Conservation (phyloP, 2,329 filamentous ascomycete genomes). For the Colletotrichum trifolii region DNA sequence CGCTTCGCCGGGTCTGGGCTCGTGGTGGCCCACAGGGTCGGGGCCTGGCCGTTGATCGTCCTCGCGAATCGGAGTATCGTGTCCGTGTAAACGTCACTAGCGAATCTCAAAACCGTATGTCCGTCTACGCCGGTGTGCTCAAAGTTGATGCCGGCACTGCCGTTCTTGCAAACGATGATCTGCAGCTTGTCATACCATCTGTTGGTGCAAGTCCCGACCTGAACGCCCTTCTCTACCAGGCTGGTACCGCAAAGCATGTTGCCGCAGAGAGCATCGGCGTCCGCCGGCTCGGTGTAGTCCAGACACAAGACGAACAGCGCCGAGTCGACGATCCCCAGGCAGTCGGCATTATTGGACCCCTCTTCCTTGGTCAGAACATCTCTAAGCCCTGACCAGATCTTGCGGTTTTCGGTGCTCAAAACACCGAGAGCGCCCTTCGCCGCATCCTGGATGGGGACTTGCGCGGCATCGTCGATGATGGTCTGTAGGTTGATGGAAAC, state of each 20-base stretch:
- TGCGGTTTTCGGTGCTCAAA: constrained; percentile 94
- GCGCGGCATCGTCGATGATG: constrained; percentile 88
- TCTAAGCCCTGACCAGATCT: constrained; percentile 91
- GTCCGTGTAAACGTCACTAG: constrained; percentile 96
- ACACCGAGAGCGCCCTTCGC: constrained; percentile 96
- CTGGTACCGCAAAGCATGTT: constrained; percentile 99
- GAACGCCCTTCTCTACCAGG: constrained; percentile 90
- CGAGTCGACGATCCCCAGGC: constrained; percentile 93
- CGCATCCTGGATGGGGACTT: constrained; percentile 91
- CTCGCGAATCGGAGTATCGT: constrained; percentile 95
- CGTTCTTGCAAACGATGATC: constrained; percentile 99
- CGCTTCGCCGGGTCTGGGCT: constrained; percentile 94
- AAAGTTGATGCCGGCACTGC: constrained; percentile 98
- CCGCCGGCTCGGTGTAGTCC: constrained; percentile 88
- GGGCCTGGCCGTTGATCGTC: constrained; percentile 94
- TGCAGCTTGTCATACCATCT: constrained; percentile 99
- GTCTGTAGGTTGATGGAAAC: constrained; percentile 91
- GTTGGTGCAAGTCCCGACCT: constrained; percentile 97
- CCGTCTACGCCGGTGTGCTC: constrained; percentile 98
- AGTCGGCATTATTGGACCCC: constrained; percentile 94
- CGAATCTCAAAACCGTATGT: constrained; percentile 95
- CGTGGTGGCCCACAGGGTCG: constrained; percentile 88
- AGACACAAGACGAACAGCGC: constrained; percentile 92
- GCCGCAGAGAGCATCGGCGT: constrained; percentile 86
- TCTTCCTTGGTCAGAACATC: constrained; percentile 88